Conservation (phyloP, 2,329 filamentous ascomycete genomes). For the Leptographium radiaticola region DNA sequence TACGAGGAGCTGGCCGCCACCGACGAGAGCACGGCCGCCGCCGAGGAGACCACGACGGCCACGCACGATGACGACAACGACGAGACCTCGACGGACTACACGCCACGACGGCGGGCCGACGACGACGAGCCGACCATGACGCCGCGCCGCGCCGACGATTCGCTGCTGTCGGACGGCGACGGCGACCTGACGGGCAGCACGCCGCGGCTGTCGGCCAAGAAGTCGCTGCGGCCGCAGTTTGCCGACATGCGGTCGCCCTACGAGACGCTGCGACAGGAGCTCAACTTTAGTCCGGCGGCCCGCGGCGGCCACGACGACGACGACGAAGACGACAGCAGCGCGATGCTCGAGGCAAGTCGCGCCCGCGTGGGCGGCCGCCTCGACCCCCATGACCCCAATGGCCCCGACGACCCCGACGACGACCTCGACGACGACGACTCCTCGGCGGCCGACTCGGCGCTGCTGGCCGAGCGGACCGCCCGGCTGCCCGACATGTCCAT, state of each 20-base stretch:
- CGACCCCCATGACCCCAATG: conserved; percentile 16
- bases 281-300: conserved; percentile 24
- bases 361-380: not conserved
- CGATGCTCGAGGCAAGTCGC: not conserved
- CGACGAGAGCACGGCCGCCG: conserved; percentile 39
- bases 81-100: conserved; percentile 32
- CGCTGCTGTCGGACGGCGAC: conserved; percentile 50
- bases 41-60: conserved; percentile 27
- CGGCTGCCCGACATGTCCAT: conserved; percentile 49
- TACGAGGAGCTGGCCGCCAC: conserved; percentile 69
- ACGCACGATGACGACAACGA: conserved; percentile 22
- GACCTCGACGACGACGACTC: conserved; percentile 19
- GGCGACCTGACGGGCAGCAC: conserved; percentile 53
- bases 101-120: conserved; percentile 28
- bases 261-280: conserved; percentile 56
- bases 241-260: conserved; percentile 65
- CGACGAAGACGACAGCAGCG: not conserved
- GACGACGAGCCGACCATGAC: conserved; percentile 17
- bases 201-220: conserved; percentile 42
- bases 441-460: conserved; percentile 26
- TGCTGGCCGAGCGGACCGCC: conserved; percentile 39
- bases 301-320: not conserved
- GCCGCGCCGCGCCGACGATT: conserved; percentile 39
- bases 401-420: conserved; percentile 15
- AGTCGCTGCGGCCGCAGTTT: conserved; percentile 37